Evolutionary conservation across 108 stramenopile genomes (phyloP), one percentile per base, ranked within the genome.

Genomic region (Fragilaria crotonensis): DNA sequence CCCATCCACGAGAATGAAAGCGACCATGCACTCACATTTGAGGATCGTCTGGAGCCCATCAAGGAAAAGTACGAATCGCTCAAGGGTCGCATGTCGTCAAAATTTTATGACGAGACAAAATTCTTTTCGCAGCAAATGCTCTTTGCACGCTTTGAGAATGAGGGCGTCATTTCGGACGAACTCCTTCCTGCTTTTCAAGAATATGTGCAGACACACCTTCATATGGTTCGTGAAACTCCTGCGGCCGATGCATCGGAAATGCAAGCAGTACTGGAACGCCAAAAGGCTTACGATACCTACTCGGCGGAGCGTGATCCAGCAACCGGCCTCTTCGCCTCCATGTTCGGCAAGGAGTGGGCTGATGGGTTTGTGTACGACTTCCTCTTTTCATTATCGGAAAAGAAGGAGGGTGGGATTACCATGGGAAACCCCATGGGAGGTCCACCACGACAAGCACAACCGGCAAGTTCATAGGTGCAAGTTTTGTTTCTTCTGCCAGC

Each of bases 341-440:
- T 96, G 84, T 97, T 91, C 66, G 96, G 96, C 36, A 78, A 86
- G 49, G 86, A 85, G 26, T 95, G 93, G 93, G 86, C 93, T 5
- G 76, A 91, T 30, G 79, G 80, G 33, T 97, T 88, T 66, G 85
- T 97, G 30, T 83, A 87, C 62, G 84, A 94, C 56, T 94, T 94
- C 61, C 63, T 97, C 55, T 97, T 97, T 68, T 83, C 79, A 47
- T 62, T 89, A 52, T 76, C 80, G 54, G 85, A 83, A 53, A n/a
- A n/a, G n/a, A n/a, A n/a, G n/a, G n/a, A n/a, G n/a, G n/a, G n/a
- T n/a, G n/a, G n/a, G n/a, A n/a, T n/a, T n/a, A n/a, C n/a, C n/a
- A n/a, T n/a, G n/a, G n/a, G n/a, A n/a, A n/a, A n/a, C n/a, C n/a
- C n/a, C n/a, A n/a, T n/a, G n/a, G n/a, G n/a, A n/a, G n/a, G n/a